Conservation (phyloP, 1,284 basidiomycete genomes). For the Waitea zeae region DNA sequence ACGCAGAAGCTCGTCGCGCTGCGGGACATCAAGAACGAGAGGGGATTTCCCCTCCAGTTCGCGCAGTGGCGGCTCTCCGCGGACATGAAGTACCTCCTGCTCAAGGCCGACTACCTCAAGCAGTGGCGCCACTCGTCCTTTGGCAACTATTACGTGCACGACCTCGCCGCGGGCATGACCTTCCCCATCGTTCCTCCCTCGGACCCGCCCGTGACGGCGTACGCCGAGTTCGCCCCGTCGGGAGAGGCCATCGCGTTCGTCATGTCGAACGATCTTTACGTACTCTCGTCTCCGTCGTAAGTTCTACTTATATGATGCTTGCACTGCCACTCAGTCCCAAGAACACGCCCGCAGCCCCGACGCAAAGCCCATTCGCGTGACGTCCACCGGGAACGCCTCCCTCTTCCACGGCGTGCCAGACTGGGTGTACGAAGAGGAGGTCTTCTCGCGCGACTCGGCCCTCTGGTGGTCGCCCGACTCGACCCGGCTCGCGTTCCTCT, state of each 20-base stretch:
- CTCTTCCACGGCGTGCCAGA: constrained; percentile 92
- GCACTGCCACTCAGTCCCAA: constrained; percentile 9
- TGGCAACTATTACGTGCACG: constrained; percentile 79
- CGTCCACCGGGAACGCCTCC: constrained; percentile 63
- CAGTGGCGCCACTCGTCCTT: constrained; percentile 89
- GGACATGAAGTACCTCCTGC: constrained; percentile 75
- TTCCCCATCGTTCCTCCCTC: constrained; percentile 50
- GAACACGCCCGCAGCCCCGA: constrained; percentile 18
- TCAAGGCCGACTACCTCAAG: constrained; percentile 63
- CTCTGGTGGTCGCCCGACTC: constrained; percentile 89
- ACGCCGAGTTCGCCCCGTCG: constrained; percentile 75
- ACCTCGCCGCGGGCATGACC: constrained; percentile 41
- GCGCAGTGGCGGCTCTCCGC: constrained; percentile 65
- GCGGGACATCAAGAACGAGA: constrained; percentile 44
- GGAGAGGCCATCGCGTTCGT: constrained; percentile 76
- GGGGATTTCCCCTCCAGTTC: constrained; percentile 35
- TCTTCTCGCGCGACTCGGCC: constrained; percentile 58
- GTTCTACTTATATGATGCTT: constrained; percentile 14
- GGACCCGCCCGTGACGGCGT: constrained; percentile 52
- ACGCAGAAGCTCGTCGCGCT: constrained; percentile 43
- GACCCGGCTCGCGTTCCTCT: constrained; percentile 67
- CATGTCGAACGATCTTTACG: constrained; percentile 67
- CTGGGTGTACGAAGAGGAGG: constrained; percentile 96
- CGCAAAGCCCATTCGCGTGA: constrained; percentile 55
- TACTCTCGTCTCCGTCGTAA: constrained; percentile 48